Evolutionary conservation across 2,329 filamentous ascomycete species (phyloP).

Genomic region (Huntiella moniliformis): DNA sequence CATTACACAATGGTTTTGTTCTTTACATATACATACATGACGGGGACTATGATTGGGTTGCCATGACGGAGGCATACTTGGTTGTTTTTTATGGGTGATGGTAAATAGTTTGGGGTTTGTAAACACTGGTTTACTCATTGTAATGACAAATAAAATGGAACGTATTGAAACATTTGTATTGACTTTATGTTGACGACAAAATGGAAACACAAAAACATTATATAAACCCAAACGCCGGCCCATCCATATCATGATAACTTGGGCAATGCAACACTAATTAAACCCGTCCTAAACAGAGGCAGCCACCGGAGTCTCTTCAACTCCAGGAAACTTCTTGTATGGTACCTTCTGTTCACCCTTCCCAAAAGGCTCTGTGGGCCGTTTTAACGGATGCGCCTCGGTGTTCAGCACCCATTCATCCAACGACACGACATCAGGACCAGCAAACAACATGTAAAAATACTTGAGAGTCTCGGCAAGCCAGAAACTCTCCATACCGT

Average conservation of each 20-base stretch:
- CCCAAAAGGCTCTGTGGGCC: slow-evolving; percentile 19
- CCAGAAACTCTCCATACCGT: slow-evolving; percentile 82
- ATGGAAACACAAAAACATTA: no score
- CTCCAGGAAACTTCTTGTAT: neutral
- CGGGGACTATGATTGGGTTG: no score
- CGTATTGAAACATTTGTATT: no score
- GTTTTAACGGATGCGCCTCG: slow-evolving; percentile 39
- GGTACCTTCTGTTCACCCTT: slow-evolving; percentile 5
- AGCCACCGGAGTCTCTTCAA: neutral
- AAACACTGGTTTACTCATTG: no score
- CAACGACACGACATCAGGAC: slow-evolving; percentile 44
- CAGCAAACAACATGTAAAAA: slow-evolving; percentile 64
- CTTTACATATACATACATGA: no score
- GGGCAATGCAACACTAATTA: neutral
- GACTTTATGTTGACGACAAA: no score
- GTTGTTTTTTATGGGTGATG: no score
- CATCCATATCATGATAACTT: neutral
- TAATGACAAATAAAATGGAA: no score
- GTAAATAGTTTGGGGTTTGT: no score
- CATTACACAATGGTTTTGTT: no score
- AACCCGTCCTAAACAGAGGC: neutral
- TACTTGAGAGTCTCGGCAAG: slow-evolving; percentile 83
- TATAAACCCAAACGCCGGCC: no score
- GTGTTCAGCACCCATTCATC: slow-evolving; percentile 52
- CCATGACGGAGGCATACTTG: no score